These are phyloP conservation scores for Neofusicoccum sp. DNA, from an alignment of 2,329 filamentous ascomycete genomes.

Conservation along the genomic window DNA sequence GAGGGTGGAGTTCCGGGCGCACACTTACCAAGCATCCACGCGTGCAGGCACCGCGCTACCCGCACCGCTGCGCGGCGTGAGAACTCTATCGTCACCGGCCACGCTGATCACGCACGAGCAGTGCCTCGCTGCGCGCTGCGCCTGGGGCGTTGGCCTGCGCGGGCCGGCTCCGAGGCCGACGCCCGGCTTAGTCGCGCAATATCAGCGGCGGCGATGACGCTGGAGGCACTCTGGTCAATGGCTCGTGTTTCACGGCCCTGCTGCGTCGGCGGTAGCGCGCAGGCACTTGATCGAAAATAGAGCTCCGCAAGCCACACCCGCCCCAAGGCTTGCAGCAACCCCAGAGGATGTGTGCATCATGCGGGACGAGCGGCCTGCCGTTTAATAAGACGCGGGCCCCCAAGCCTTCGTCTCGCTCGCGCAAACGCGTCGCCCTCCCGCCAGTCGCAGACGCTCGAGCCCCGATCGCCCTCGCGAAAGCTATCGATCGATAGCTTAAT, in stretches of 20 bases:
- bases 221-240: not conserved
- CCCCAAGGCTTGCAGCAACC: slow-evolving; percentile 3
- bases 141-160: not conserved
- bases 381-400: slow-evolving; percentile 3
- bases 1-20: not conserved
- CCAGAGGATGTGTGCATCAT: slow-evolving; percentile 2
- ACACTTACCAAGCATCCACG: not conserved
- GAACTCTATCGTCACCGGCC: not conserved
- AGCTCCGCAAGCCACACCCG: slow-evolving; percentile 17
- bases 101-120: not conserved
- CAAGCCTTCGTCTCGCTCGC: not conserved
- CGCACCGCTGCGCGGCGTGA: not conserved
- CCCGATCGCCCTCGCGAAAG: not conserved
- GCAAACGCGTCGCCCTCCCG: not conserved
- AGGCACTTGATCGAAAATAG: slow-evolving; percentile 15
- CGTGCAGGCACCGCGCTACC: not conserved
- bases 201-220: not conserved
- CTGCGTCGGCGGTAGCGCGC: not conserved
- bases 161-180: not conserved
- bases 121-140: not conserved
- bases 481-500: not conserved
- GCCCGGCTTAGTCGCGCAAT: slow-evolving; percentile 1
- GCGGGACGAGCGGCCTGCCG: not conserved
- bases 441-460: not conserved
- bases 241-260: not conserved